Percentiles rank a stretch among this genome's conserved stretches.
Evolutionary conservation across 2,329 filamentous ascomycete species (phyloP).

Genomic region (Pseudogymnoascus sp.): DNA sequence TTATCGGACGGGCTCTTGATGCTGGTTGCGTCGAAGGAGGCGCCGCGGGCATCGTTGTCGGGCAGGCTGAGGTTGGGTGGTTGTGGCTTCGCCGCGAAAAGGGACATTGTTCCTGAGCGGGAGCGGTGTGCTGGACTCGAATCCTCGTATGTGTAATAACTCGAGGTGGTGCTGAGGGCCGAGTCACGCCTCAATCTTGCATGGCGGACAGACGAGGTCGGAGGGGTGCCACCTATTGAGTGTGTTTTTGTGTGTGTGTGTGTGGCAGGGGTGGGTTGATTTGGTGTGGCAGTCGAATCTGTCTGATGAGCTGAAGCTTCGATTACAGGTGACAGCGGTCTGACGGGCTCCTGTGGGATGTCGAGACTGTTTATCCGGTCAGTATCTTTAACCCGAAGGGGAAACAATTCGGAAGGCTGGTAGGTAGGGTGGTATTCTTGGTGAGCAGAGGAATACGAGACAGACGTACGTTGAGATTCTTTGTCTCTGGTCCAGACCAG

Average conservation of each 20-base stretch:
- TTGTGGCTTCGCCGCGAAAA: conserved; percentile 28
- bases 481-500: not conserved
- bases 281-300: conserved; percentile 12
- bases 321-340: not conserved
- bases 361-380: not conserved
- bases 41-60: conserved; percentile 19
- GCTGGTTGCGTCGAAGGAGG: conserved; percentile 22
- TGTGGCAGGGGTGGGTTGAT: conserved; percentile 19
- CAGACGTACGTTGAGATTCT: not conserved
- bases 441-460: conserved; percentile 1
- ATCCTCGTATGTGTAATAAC: conserved; percentile 23
- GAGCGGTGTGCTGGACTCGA: conserved; percentile 22
- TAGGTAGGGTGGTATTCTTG: not conserved
- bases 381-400: not conserved
- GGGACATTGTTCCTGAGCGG: conserved; percentile 28
- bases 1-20: conserved; percentile 24
- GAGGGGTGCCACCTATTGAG: conserved; percentile 4
- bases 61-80: conserved; percentile 23
- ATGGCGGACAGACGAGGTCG: conserved; percentile 21
- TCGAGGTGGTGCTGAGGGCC: conserved; percentile 22
- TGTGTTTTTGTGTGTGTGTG: not conserved
- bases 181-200: conserved; percentile 26
- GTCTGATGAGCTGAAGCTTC: not conserved
- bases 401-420: not conserved
- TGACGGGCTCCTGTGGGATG: not conserved